These are phyloP conservation scores for Fusarium brachygibbosum DNA, from an alignment of 2,329 filamentous ascomycete species.

Conservation along the genomic window DNA sequence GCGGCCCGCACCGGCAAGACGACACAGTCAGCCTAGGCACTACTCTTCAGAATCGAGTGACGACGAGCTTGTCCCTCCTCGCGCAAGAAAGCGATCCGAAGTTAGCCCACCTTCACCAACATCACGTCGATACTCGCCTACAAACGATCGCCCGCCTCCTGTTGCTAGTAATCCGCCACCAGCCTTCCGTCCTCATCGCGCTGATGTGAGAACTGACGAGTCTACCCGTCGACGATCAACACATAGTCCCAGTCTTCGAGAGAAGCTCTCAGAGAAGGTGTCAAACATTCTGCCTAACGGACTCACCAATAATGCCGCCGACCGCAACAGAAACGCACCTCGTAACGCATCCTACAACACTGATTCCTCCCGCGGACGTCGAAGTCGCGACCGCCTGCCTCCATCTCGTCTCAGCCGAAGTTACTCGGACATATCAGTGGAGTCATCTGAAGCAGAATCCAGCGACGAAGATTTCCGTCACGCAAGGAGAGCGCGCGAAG, in stretches of 20 bases:
- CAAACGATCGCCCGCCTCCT: constrained; percentile 48
- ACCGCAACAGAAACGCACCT: constrained; percentile 56
- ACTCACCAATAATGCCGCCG: constrained; percentile 41
- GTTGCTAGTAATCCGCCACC: constrained; percentile 44
- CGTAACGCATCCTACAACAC: constrained; percentile 51
- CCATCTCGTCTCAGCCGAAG: constrained; percentile 58
- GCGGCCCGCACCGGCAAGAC: constrained; percentile 54
- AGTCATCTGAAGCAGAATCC: constrained; percentile 53
- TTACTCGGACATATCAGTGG: constrained; percentile 59
- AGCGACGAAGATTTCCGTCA: constrained; percentile 52
- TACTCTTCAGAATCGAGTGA: constrained; percentile 60
- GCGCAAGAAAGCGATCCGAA: constrained; percentile 47
- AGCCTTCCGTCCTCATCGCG: constrained; percentile 52
- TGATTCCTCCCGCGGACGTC: constrained; percentile 52
- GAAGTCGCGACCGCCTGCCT: constrained; percentile 58
- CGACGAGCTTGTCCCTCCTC: constrained; percentile 54
- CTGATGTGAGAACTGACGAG: constrained; percentile 55
- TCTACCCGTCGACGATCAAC: constrained; percentile 50
- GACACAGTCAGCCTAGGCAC: constrained; percentile 65
- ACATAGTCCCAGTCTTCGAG: constrained; percentile 58
- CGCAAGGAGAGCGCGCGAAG: constrained; percentile 45
- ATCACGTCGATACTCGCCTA: constrained; percentile 54
- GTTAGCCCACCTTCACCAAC: constrained; percentile 47
- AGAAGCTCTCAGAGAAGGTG: constrained; percentile 62
- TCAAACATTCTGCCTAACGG: constrained; percentile 59